phyloP scores from a whole-genome alignment of 2,329 filamentous ascomycete species.

The Xylaria sp. region DNA sequence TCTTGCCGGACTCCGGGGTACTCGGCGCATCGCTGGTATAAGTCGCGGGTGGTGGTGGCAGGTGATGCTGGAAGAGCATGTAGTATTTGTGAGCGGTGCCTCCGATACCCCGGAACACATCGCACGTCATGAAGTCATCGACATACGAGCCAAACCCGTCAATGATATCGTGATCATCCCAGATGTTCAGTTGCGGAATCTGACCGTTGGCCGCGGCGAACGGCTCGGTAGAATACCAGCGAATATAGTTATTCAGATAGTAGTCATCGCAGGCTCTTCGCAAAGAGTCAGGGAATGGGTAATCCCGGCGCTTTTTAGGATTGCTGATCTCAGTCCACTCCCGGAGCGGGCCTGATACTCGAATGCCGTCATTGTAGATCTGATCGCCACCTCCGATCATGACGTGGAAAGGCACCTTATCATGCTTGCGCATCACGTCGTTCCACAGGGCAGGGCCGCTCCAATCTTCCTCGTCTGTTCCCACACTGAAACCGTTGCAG shows the following conservation, averaged over 20 bases:
- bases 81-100: conserved; percentile 97
- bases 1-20: conserved; percentile 55
- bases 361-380: conserved; percentile 91
- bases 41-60: conserved; percentile 77
- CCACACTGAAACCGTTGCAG: conserved; percentile 92
- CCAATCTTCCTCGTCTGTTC: conserved; percentile 67
- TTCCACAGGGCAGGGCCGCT: conserved; percentile 93
- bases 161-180: conserved; percentile 95
- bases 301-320: conserved; percentile 72
- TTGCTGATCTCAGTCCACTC: conserved; percentile 81
- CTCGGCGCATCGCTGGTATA: conserved; percentile 65
- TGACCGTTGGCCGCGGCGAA: conserved; percentile 84
- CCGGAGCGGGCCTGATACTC: conserved; percentile 75
- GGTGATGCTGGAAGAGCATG: conserved; percentile 92
- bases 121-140: conserved; percentile 85
- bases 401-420: conserved; percentile 80
- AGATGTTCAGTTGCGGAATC: conserved; percentile 94
- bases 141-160: conserved; percentile 93
- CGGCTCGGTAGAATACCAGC: conserved; percentile 75
- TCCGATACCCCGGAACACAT: conserved; percentile 87
- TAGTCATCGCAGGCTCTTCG: conserved; percentile 82
- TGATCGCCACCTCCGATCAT: conserved; percentile 95
- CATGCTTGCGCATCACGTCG: conserved; percentile 80
- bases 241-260: conserved; percentile 84
- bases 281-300: conserved; percentile 71